phyloP scores from a whole-genome alignment of 305 asterid genomes.

The Stenogyne calaminthoides region DNA sequence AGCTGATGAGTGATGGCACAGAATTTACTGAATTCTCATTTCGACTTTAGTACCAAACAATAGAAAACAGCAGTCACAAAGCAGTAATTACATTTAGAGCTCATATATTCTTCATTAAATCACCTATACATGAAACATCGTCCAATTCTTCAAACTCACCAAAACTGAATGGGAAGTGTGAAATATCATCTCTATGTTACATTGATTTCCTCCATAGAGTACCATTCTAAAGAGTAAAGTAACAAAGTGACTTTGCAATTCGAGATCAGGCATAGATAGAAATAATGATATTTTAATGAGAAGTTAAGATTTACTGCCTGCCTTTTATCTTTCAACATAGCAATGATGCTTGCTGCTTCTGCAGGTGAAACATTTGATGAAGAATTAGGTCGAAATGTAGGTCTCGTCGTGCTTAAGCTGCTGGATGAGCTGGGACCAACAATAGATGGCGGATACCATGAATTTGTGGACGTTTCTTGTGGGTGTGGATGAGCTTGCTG shows the following conservation, averaged over 20 bases:
- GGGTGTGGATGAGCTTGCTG: slow-evolving; percentile 63
- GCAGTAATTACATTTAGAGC: not conserved
- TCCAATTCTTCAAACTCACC: not conserved
- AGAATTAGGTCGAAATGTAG: slow-evolving; percentile 50
- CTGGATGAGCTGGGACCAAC: slow-evolving; percentile 48
- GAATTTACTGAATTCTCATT: not conserved
- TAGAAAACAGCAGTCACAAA: not conserved
- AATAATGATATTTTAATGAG: not conserved
- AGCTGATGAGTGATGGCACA: not conserved
- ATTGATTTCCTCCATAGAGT: not conserved
- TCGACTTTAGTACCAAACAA: not conserved
- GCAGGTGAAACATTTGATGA: slow-evolving; percentile 71
- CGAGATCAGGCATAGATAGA: not conserved
- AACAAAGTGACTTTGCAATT: not conserved
- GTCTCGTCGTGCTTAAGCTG: slow-evolving; percentile 43
- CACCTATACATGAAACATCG: not conserved
- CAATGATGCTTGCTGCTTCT: slow-evolving; percentile 70
- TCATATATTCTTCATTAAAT: not conserved
- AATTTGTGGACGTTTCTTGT: slow-evolving; percentile 56
- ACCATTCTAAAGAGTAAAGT: not conserved
- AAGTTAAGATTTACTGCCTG: slow-evolving; percentile 15
- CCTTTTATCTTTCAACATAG: slow-evolving; percentile 71
- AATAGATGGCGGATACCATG: slow-evolving; percentile 71
- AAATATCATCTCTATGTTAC: not conserved
- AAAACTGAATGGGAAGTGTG: not conserved